Evolutionary conservation across 495 filamentous ascomycete genomes (phyloP).

Genomic region (Cercophora newfieldiana): DNA sequence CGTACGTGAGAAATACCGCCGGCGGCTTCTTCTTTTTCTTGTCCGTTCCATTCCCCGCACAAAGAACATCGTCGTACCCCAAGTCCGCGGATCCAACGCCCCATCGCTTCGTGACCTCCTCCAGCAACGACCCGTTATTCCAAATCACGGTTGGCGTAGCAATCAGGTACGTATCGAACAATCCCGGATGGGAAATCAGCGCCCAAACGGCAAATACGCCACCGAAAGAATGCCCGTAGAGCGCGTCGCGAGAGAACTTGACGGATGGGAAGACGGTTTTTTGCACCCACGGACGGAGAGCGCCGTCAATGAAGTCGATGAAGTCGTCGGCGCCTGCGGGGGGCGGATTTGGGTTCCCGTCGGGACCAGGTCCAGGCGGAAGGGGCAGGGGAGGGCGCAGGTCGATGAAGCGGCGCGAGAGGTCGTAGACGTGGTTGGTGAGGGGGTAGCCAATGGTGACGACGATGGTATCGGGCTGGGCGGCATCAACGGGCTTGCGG

Average conservation of each 20-base stretch:
- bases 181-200: constrained; percentile 9
- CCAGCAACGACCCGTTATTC: constrained; percentile 18
- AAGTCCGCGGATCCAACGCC: constrained; percentile 18
- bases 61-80: background rate
- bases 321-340: constrained; percentile 19
- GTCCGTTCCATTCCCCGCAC: background rate
- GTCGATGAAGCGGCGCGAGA: constrained; percentile 17
- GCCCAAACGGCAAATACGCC: constrained; percentile 21
- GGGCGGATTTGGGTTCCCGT: constrained; percentile 8
- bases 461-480: constrained; percentile 24
- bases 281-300: constrained; percentile 24
- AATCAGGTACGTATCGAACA: constrained; percentile 23
- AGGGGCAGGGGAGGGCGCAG: constrained; percentile 10
- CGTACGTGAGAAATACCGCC: constrained; percentile 21
- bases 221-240: constrained; percentile 24
- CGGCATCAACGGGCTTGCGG: constrained; percentile 20
- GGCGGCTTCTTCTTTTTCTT: constrained; percentile 6
- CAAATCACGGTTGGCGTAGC: constrained; percentile 20
- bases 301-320: constrained; percentile 21
- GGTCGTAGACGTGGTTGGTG: constrained; percentile 21
- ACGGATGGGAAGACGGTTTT: constrained; percentile 19
- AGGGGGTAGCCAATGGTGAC: constrained; percentile 29
- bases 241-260: constrained; percentile 18
- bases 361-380: background rate
- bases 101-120: constrained; percentile 13